Evolutionary conservation across 2,329 filamentous ascomycete species (phyloP).

Genomic region (Diaporthe sp.): DNA sequence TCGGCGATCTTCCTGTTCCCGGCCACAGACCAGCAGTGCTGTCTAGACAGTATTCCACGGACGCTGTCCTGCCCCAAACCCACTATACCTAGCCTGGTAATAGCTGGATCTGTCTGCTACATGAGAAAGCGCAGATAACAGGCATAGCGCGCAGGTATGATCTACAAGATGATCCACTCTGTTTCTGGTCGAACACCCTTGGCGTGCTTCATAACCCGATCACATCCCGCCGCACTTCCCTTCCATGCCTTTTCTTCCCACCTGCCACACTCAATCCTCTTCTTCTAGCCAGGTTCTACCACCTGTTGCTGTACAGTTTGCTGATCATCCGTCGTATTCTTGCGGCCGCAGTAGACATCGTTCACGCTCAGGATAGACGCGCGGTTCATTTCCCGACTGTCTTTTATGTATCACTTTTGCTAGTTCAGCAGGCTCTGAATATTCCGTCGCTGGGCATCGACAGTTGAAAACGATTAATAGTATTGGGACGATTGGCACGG

Average conservation of each 20-base stretch:
- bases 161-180: conserved; percentile 52
- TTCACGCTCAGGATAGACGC: conserved; percentile 32
- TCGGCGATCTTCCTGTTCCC: conserved; percentile 26
- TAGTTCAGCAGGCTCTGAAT: conserved; percentile 71
- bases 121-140: conserved; percentile 48
- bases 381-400: conserved; percentile 44
- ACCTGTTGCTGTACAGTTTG: conserved; percentile 41
- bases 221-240: conserved; percentile 44
- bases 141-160: conserved; percentile 59
- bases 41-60: conserved; percentile 5
- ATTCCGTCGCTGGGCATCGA: conserved; percentile 39
- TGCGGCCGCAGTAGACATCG: conserved; percentile 36
- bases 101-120: conserved; percentile 37
- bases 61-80: conserved; percentile 25
- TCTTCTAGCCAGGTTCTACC: conserved; percentile 32
- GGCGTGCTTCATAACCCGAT: conserved; percentile 51
- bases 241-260: conserved; percentile 42
- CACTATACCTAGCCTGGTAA: conserved; percentile 36
- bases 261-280: conserved; percentile 43
- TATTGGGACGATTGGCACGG: background rate
- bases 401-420: conserved; percentile 45
- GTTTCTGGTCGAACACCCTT: conserved; percentile 53
- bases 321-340: conserved; percentile 40
- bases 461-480: conserved; percentile 13
- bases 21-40: conserved; percentile 18